Base-by-base conservation (phyloP, 1,284 basidiomycete genomes). In the Cerioporus squamosus region DNA sequence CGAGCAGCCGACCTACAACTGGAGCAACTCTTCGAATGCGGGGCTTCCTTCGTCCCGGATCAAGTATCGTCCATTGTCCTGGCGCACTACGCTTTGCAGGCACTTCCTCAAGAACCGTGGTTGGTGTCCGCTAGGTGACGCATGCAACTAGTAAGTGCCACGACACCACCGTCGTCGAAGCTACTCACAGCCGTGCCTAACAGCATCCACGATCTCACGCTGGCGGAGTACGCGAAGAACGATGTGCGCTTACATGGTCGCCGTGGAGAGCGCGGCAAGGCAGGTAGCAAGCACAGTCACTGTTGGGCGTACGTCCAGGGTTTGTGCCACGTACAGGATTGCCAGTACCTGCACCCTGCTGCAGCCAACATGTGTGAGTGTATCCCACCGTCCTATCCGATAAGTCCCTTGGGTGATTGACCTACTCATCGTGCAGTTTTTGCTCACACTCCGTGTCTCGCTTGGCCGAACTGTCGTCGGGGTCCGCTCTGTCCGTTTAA, bases 91-190 rank as follows among this genome's bases (percentile, higher is more conserved):
- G 12, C 70, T 76, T 8, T 82, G 79, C 59, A 74, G 73, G 55
- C 77, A 81, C 65, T 81, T 75, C 60, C 57, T 74, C 44, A 75
- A 74, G 59, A 76, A 75, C 54, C 70, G 74, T 20, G 81, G 79
- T 5, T 76, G 73, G 74, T 83, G 81, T 64, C 79, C 78, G 2
- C 63, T 74, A 12, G 79, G 76, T 17, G 69, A 74, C 12, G 66
- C 70, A n/a, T 82, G 80, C 59, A 75, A 70, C 60, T 80, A 81
- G 81, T 82, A 67, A 63, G 80, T 66, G 14, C 31, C 42, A 45
- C 48, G 50, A 23, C 49, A 55, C 38, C 39, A 18, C 45, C 31
- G 44, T 51, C 49, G n/a, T 42, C 36, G 26, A 36, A 15, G 10
- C 9, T 12, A n/a, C 60, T 43, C 18, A 60, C 33, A 5, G 26